phyloP scores from a whole-genome alignment of 176 grass and related monocot species.

The Musa schizocarpa region DNA sequence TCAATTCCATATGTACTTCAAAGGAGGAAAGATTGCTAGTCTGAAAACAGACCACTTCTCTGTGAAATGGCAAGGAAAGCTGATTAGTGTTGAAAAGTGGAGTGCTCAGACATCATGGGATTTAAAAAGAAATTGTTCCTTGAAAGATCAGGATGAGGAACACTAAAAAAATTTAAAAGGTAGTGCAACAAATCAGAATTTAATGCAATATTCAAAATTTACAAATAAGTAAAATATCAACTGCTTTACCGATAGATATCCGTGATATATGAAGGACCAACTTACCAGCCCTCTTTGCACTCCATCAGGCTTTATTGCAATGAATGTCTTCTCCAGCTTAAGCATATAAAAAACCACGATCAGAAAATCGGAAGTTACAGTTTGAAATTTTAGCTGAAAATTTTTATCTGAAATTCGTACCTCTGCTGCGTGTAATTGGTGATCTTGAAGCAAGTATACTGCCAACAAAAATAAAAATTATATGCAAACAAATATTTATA shows the following conservation, averaged over 20 bases:
- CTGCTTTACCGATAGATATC: background rate
- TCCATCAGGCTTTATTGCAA: conserved; percentile 93
- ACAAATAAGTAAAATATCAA: background rate
- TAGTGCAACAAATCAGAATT: background rate
- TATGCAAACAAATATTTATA: background rate
- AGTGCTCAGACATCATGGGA: background rate
- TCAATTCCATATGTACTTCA: too few relatives aligned
- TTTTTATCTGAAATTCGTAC: conserved; percentile 18
- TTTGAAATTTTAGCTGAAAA: background rate
- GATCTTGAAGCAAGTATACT: conserved; percentile 80
- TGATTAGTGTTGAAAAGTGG: too few relatives aligned
- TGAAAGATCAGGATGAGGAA: background rate
- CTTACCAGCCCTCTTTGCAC: conserved; percentile 87
- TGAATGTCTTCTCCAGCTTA: conserved; percentile 84
- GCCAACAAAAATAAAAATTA: background rate
- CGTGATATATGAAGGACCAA: background rate
- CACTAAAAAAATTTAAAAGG: background rate
- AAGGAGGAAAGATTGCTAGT: too few relatives aligned
- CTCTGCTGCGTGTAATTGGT: conserved; percentile 77
- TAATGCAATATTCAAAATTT: background rate
- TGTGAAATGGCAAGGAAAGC: too few relatives aligned
- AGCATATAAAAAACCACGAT: background rate
- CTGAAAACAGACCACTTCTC: too few relatives aligned
- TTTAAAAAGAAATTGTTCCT: background rate
- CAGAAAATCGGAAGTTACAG: background rate